Evolutionary conservation across 495 filamentous ascomycete genomes (phyloP).

Genomic region (Aspergillus sclerotioniger): DNA sequence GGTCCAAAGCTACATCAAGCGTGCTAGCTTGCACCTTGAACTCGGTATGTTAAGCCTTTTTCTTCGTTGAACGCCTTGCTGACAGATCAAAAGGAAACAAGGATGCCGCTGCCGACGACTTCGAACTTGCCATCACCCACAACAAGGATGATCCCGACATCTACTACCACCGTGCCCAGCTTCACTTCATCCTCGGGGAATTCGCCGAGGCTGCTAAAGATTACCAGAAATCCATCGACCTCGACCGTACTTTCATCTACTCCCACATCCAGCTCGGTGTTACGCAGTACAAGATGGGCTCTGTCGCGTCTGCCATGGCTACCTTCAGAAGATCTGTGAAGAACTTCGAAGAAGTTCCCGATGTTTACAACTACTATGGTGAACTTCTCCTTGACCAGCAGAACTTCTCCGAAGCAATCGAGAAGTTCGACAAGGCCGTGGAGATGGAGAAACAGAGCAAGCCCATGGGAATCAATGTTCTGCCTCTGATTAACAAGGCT

Average conservation of each 20-base stretch:
- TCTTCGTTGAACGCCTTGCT: constrained; percentile 11
- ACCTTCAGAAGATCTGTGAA: constrained; percentile 97
- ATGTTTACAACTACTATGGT: constrained; percentile 99
- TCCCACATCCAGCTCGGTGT: constrained; percentile 99
- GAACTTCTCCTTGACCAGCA: constrained; percentile 97
- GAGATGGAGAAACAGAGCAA: constrained; percentile 96
- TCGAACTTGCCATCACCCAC: constrained; percentile 78
- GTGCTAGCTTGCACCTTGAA: constrained; percentile 96
- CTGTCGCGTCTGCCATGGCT: constrained; percentile 94
- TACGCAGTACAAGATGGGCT: constrained; percentile 99
- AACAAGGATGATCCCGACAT: constrained; percentile 93
- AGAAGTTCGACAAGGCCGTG: constrained; percentile 96
- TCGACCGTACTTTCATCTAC: constrained; percentile 95
- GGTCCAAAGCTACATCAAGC: constrained; percentile 97
- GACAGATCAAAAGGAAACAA: constrained; percentile 61
- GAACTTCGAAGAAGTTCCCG: constrained; percentile 93
- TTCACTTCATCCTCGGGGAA: constrained; percentile 95
- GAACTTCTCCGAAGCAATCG: constrained; percentile 91
- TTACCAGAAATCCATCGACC: constrained; percentile 98
- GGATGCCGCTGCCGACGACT: constrained; percentile 82
- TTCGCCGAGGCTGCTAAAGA: constrained; percentile 93
- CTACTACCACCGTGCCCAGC: constrained; percentile 98
- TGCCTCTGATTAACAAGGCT: constrained; percentile 98
- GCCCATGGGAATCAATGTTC: constrained; percentile 91
- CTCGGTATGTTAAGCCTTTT: constrained; percentile 59